phyloP scores from a whole-genome alignment of 1,284 basidiomycete species.

The Termitomyces sp. region DNA sequence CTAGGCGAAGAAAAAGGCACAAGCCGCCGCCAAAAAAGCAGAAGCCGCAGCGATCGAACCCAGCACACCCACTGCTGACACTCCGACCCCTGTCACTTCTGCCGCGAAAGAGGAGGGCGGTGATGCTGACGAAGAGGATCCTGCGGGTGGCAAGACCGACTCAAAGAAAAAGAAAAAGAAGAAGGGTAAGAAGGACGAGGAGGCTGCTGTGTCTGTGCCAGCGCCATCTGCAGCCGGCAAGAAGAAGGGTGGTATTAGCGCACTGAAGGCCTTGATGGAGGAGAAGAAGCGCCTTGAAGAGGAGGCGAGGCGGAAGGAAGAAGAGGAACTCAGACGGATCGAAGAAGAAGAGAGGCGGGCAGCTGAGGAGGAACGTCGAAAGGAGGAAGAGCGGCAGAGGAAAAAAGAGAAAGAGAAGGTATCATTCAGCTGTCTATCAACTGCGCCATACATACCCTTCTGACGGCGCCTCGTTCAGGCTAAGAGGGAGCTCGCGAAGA shows the following conservation, averaged over 20 bases:
- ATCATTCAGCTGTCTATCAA: not conserved
- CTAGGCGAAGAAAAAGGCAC: constrained; percentile 93
- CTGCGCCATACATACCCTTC: not conserved
- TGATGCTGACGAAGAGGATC: constrained; percentile 52
- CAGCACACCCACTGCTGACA: constrained; percentile 21
- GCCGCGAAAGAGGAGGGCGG: constrained; percentile 31
- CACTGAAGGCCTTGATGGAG: constrained; percentile 81
- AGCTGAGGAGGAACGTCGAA: constrained; percentile 72
- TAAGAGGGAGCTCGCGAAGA: constrained; percentile 81
- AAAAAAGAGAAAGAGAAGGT: constrained; percentile 93
- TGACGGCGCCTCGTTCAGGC: constrained; percentile 42
- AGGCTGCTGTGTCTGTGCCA: constrained; percentile 46
- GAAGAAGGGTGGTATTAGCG: constrained; percentile 68
- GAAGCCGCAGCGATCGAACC: constrained; percentile 31
- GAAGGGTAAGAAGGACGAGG: constrained; percentile 77
- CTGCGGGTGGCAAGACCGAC: constrained; percentile 54
- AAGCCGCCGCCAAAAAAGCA: constrained; percentile 82
- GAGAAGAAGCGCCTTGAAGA: constrained; percentile 86
- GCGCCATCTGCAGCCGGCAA: constrained; percentile 52
- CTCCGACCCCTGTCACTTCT: constrained; percentile 23
- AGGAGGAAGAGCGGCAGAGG: constrained; percentile 80
- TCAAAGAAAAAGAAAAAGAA: constrained; percentile 92
- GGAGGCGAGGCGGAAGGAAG: constrained; percentile 61
- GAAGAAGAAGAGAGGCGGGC: constrained; percentile 80
- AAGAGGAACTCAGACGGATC: constrained; percentile 72